Evolutionary conservation across 2,329 filamentous ascomycete genomes (phyloP), one percentile per base, ranked within the genome.

Genomic region (Pseudogymnoascus sp.): DNA sequence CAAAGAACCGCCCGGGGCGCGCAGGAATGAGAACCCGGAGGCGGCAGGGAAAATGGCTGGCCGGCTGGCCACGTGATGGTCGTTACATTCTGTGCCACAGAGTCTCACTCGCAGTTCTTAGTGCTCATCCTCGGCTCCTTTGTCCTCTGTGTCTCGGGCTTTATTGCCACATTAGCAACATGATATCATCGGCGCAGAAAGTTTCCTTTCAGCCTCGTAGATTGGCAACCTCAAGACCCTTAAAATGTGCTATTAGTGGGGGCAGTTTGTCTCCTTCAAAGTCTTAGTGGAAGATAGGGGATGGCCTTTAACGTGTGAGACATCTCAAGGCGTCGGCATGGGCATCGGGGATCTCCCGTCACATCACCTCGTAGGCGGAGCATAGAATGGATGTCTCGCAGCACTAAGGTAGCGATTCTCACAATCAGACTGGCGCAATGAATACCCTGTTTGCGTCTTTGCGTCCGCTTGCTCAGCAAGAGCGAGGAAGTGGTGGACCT

Each of bases 1-100:
- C 25, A 53, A 53, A 53, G 47, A 53, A 53, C 47, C 47, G 47
- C 47, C 28, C 47, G 47, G 47, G 47, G 47, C 47, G 47, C 47
- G 47, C 47, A 53, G 47, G 47, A 53, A 53, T 53, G 47, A 33
- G 25, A 33, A 53, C 4, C 47, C 47, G 47, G 47, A 53, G 28
- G 9, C 47, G 47, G 47, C n/a, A 53, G 14, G 30, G 15, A 9
- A 33, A 7, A n/a, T 11, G 15, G 9, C 12, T 1, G 20, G 28
- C 20, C 6, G 12, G 12, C 3, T 2, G 2, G 47, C 47, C 28
- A 53, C 28, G 47, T 53, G 47, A 53, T 20, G 47, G 47, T 53
- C 8, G 18, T 53, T 53, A 53, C 47, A 53, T 53, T 53, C 47
- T 53, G 47, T 53, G 28, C 9, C 28, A 53, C 28, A 4, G 4